Evolutionary conservation across 495 filamentous ascomycete species (phyloP).

Genomic region (Tuber magnatum): DNA sequence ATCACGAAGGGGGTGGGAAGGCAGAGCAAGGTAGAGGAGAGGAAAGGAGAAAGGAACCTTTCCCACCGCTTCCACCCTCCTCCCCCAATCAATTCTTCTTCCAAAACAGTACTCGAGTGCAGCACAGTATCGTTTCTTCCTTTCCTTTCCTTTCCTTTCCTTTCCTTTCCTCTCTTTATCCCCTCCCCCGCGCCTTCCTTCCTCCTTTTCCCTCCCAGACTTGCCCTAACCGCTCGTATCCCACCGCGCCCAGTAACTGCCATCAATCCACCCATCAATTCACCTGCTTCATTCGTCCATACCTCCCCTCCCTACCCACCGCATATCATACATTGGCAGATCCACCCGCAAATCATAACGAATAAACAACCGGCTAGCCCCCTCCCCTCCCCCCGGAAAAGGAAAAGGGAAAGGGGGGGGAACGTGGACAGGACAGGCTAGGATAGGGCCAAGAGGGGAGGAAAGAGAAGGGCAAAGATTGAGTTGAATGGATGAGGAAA

Average conservation of each 20-base stretch:
- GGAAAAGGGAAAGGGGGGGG: conserved; percentile 3
- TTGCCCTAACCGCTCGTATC: neutral
- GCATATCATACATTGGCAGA: neutral
- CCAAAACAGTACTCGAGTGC: neutral
- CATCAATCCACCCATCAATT: neutral
- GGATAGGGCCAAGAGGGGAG: conserved; percentile 31
- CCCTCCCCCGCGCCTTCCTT: neutral
- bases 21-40: neutral
- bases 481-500: conserved; percentile 22
- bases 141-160: neutral
- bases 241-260: neutral
- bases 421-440: conserved; percentile 22
- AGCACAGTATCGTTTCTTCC: neutral
- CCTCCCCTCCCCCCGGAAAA: neutral
- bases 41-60: neutral
- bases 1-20: neutral
- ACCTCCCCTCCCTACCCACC: neutral
- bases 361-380: neutral
- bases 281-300: neutral
- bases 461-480: conserved; percentile 27
- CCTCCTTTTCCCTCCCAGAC: neutral
- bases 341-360: neutral
- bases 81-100: neutral
- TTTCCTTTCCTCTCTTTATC: neutral
- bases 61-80: neutral